These are phyloP conservation scores for Breviolum minutum DNA, from an alignment of 73 alveolate genomes.

Conservation along the genomic window DNA sequence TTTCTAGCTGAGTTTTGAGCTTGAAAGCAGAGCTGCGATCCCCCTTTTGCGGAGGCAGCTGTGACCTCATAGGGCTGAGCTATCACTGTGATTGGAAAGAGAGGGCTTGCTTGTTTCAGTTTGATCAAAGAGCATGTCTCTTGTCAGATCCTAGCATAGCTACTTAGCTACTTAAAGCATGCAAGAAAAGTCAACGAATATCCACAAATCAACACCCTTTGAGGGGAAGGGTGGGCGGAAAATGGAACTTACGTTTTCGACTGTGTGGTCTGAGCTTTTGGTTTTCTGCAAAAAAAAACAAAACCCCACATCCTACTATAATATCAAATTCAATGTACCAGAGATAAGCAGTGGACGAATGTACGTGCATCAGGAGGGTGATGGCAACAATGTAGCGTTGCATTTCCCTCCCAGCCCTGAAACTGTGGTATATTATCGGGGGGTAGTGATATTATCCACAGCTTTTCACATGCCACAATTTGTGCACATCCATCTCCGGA, in stretches of 20 bases:
- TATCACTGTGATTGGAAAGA: neutral
- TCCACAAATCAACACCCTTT: neutral
- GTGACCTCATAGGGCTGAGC: conserved; percentile 30
- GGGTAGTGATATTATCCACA: too few relatives aligned
- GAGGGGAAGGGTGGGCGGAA: too few relatives aligned
- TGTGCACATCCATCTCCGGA: neutral
- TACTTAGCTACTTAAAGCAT: too few relatives aligned
- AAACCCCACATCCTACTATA: too few relatives aligned
- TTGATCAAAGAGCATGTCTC: too few relatives aligned
- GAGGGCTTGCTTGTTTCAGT: neutral
- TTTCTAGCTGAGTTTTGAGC: conserved; percentile 55
- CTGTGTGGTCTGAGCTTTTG: too few relatives aligned
- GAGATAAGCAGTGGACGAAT: neutral
- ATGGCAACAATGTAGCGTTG: neutral
- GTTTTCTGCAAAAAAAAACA: too few relatives aligned
- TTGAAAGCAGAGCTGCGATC: conserved; percentile 48
- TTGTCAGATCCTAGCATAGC: too few relatives aligned
- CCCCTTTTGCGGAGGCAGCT: conserved; percentile 58
- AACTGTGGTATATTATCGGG: neutral
- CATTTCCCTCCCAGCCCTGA: neutral
- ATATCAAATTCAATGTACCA: neutral
- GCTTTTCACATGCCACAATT: too few relatives aligned
- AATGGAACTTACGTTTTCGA: too few relatives aligned
- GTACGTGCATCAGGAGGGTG: neutral
- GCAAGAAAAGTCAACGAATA: too few relatives aligned